These are phyloP conservation scores for Geotrichum phurueaensis DNA, from an alignment of 1,139 yeast genomes.

Conservation along the genomic window DNA sequence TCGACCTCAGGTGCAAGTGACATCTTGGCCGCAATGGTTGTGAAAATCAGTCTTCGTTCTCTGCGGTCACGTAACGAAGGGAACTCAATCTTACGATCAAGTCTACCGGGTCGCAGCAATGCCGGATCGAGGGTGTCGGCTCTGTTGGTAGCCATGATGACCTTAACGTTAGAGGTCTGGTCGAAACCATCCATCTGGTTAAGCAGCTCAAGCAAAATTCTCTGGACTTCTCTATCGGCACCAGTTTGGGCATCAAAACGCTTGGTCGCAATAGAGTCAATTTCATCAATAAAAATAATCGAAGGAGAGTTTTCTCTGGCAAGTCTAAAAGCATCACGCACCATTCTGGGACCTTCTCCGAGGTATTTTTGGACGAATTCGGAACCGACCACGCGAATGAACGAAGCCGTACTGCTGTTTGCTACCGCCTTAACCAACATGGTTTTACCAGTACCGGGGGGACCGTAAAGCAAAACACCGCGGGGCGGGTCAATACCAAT, in stretches of 20 bases:
- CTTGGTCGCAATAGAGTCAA: constrained; percentile 98
- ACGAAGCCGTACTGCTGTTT: constrained; percentile 89
- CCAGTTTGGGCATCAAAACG: constrained; percentile 99
- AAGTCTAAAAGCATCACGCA: constrained; percentile 91
- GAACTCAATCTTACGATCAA: constrained; percentile 96
- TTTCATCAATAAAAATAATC: constrained; percentile 94
- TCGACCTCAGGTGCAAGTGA: constrained; percentile 97
- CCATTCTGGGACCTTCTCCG: constrained; percentile 99
- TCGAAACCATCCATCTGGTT: constrained; percentile 99
- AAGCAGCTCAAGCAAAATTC: constrained; percentile 88
- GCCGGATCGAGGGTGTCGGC: constrained; percentile 99
- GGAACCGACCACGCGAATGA: constrained; percentile 94
- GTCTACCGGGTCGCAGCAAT: constrained; percentile 92
- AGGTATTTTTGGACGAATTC: constrained; percentile 97
- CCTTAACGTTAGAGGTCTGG: constrained; percentile 91
- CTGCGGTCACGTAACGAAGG: constrained; percentile 94
- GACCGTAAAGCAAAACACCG: constrained; percentile 94
- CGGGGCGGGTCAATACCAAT: constrained; percentile 99
- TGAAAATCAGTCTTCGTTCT: constrained; percentile 92
- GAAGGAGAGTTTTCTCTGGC: constrained; percentile 98
- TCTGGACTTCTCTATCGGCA: constrained; percentile 98
- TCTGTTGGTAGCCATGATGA: constrained; percentile 97
- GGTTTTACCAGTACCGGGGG: constrained; percentile 99
- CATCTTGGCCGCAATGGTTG: constrained; percentile 96
- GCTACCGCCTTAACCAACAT: constrained; percentile 99